Base-by-base conservation (phyloP, 768 basidiomycete genomes). In the Lyophyllum decastes region DNA sequence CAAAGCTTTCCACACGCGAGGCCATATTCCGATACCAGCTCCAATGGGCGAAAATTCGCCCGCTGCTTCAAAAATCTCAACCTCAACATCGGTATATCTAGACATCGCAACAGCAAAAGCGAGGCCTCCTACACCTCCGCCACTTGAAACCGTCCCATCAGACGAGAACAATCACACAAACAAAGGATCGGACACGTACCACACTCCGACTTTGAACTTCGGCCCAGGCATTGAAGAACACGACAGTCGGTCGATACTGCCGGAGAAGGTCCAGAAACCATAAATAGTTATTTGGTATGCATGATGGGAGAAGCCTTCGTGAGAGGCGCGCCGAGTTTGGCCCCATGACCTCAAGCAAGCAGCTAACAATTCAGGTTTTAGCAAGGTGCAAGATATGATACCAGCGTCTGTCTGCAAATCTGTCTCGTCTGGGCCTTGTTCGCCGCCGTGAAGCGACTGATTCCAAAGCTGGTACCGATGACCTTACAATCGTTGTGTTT, bases 1-100 rank as follows among this genome's bases (percentile, higher is more conserved):
- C 62, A 81, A 58, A 6, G 78, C 69, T 12, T 71, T 72, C 75
- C 76, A 76, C 11, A 69, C 66, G 25, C 78, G 72, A 34, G 70
- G 72, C 55, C 55, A 65, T 47, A 65, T 50, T 24, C 61, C 61
- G 34, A 65, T 65, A 2, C 64, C 64, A 2, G 64, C 64, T 26
- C 64, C 64, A n/a, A 63, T 57, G 16, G 61, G 58, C 4, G 61
- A 58, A 27, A 65, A 61, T 47, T 48, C 38, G 44, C 38, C 45
- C 10, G 64, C 56, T 27, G 64, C 55, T 35, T 65, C 64, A 11
- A 60, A 65, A 16, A 65, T 58, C 25, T 63, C 59, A 19, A 65
- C 41, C 38, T 54, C 50, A 16, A 65, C 43, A 41, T 60, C 53
- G 2, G 58, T 24, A 49, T 52, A 58, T 19, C 49, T 53, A 12